These are phyloP conservation scores for Monosporascus cannonballus DNA, from an alignment of 2,329 filamentous ascomycete genomes.

Conservation along the genomic window DNA sequence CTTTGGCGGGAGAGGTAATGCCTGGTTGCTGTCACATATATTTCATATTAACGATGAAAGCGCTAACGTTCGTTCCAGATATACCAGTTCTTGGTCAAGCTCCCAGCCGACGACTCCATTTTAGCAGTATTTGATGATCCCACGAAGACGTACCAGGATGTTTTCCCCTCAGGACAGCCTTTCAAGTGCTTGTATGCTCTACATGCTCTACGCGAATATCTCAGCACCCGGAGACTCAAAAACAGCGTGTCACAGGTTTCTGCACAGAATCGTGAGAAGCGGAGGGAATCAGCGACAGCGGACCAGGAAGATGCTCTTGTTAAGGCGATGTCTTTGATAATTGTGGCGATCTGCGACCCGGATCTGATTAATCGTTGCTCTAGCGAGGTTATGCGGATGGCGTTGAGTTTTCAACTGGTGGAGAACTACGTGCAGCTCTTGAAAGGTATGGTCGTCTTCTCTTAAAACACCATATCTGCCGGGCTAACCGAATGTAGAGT, in stretches of 20 bases:
- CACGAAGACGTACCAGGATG: constrained; percentile 45
- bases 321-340: constrained; percentile 48
- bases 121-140: constrained; percentile 52
- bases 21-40: too few species aligned
- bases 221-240: constrained; percentile 35
- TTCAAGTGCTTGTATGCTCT: constrained; percentile 71
- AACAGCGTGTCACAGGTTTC: constrained; percentile 19
- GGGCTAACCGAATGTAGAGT: constrained; percentile 20
- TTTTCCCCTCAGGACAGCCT: constrained; percentile 64
- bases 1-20: constrained; percentile 58
- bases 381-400: constrained; percentile 38
- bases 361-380: constrained; percentile 42
- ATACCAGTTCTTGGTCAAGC: constrained; percentile 62
- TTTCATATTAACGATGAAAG: not conserved
- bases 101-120: constrained; percentile 62
- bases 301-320: constrained; percentile 29
- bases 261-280: constrained; percentile 14
- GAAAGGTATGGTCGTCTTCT: constrained; percentile 35
- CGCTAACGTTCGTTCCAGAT: constrained; percentile 39
- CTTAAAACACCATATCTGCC: not conserved
- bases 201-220: constrained; percentile 58
- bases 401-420: constrained; percentile 48
- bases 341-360: constrained; percentile 54
- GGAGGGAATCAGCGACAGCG: constrained; percentile 13
- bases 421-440: constrained; percentile 51